Evolutionary conservation across 2,329 filamentous ascomycete species (phyloP), one percentile per base, ranked within the genome.

Genomic region (Cryphonectria radicalis): DNA sequence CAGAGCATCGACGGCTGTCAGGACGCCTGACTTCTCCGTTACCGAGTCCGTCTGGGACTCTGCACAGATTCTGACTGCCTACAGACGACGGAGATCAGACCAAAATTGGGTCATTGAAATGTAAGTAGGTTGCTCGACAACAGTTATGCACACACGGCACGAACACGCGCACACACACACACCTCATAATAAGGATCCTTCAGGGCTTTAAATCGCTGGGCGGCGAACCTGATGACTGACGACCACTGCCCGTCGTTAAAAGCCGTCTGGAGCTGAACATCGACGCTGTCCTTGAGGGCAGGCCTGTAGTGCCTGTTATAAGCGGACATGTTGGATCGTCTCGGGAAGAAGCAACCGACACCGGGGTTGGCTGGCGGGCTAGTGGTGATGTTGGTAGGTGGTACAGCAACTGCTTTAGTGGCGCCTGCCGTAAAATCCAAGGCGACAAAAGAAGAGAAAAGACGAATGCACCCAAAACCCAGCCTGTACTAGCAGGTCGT

Each of bases 151-250:
- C 32, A 32, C 32, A 32, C 32, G 32, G 32, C 62, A 4, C 25
- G 22, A n/a, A n/a, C 10, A 10, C 37, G 11, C 37, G 25, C 19
- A 8, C 17, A 7, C 19, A 7, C 40, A 64, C 82, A 72, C 75
- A 89, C 86, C 80, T 88, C 83, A 75, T 86, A 89, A 76, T 89
- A 90, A 10, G 84, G 81, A 59, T 89, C 87, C 67, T 87, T 87
- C 59, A 81, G 82, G 1, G 81, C 78, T 74, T 83, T 84, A 70
- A 81, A 80, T 40, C 86, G 81, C 78, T 87, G 85, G 73, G 86
- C 84, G 19, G 88, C 87, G 19, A 89, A 81, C 40, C 84, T 86
- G 37, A 84, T 80, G 68, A 84, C 86, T 22, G 80, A 79, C 25
- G 81, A 74, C 88, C 87, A 90, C 77, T 87, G 87, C 67, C 84